phyloP scores from a whole-genome alignment of 306 rosid genomes.

The Prunus davidiana region DNA sequence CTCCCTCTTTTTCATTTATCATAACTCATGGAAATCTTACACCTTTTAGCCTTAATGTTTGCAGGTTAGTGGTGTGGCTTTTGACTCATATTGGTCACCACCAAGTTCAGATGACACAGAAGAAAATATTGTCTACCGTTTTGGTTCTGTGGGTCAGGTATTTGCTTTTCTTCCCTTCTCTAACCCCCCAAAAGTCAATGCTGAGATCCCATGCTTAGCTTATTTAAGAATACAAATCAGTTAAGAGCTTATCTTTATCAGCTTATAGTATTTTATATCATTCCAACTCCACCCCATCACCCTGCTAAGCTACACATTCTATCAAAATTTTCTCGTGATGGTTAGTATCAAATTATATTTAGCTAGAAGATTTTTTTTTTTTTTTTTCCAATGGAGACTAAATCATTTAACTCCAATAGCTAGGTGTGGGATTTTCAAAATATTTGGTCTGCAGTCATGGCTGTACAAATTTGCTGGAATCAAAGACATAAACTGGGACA shows the following conservation, averaged over 20 bases:
- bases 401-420: not conserved
- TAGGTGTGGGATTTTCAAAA: not conserved
- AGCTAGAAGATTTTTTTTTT: not conserved
- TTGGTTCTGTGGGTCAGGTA: constrained; percentile 99
- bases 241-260: not conserved
- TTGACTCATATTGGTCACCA: constrained; percentile 93
- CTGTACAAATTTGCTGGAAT: not conserved
- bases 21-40: constrained; percentile 2
- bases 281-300: not conserved
- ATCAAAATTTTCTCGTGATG: not conserved
- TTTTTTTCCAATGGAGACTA: not conserved
- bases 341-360: not conserved
- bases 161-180: not conserved
- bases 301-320: constrained; percentile 4
- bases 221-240: not conserved
- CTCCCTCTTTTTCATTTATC: not conserved
- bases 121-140: constrained; percentile 77
- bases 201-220: not conserved
- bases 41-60: constrained; percentile 13
- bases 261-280: not conserved
- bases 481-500: not conserved
- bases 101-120: constrained; percentile 75
- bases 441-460: not conserved
- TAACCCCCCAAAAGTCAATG: not conserved
- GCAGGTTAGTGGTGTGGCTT: constrained; percentile 98